phyloP scores from a whole-genome alignment of 1,284 basidiomycete genomes.

The Rhodotorula sp. region DNA sequence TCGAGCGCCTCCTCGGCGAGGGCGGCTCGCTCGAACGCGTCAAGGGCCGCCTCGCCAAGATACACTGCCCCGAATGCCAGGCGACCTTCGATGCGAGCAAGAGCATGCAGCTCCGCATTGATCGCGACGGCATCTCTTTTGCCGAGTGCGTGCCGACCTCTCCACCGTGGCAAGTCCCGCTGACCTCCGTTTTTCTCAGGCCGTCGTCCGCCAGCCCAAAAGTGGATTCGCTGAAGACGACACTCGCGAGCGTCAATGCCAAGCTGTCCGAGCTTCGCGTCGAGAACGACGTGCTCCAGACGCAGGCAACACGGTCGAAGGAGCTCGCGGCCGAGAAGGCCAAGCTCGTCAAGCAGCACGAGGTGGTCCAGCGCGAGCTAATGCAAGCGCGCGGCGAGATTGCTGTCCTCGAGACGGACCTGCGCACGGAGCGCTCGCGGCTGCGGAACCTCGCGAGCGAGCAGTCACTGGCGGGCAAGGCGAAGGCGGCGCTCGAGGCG shows the following conservation, averaged over 20 bases:
- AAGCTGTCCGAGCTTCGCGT: constrained; percentile 21
- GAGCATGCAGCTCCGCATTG: constrained; percentile 34
- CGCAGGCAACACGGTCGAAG: constrained; percentile 1
- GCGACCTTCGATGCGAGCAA: constrained; percentile 44
- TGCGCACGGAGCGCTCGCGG: constrained; percentile 66
- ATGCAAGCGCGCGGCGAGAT: constrained; percentile 66
- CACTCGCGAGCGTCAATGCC: constrained; percentile 23
- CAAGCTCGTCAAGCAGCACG: constrained; percentile 37
- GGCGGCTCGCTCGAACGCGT: constrained; percentile 38
- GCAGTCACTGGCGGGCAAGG: constrained; percentile 53
- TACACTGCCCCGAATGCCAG: constrained; percentile 52
- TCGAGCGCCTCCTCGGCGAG: constrained; percentile 49
- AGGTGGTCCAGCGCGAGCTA: constrained; percentile 64
- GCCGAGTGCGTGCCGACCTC: constrained; percentile 11
- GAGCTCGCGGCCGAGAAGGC: constrained; percentile 30
- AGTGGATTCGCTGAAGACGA: constrained; percentile 27
- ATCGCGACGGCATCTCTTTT: constrained; percentile 25
- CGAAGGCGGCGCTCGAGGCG: constrained; percentile 22
- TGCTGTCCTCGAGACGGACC: constrained; percentile 65
- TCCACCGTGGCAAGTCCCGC: background rate
- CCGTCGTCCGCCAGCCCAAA: constrained; percentile 1
- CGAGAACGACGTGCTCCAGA: constrained; percentile 24
- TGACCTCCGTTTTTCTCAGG: background rate
- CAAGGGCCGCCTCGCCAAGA: constrained; percentile 29
- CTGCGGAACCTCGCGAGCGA: constrained; percentile 65